phyloP scores from a whole-genome alignment of 2,329 filamentous ascomycete genomes.

The Pyricularia sp. region DNA sequence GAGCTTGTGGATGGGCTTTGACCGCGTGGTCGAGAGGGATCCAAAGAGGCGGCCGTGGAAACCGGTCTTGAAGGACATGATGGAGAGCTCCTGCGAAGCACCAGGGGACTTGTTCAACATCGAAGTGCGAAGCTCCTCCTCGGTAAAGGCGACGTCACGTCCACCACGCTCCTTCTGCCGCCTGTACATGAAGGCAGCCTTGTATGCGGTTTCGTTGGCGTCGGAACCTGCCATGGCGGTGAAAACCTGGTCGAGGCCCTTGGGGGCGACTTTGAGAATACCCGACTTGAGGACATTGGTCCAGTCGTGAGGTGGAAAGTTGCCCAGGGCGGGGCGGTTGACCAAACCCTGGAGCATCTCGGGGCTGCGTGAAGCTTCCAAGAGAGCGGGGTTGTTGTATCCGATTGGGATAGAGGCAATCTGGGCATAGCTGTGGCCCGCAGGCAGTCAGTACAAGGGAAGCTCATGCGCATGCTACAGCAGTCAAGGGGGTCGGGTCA shows the following conservation, averaged over 20 bases:
- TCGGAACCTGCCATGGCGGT: slow-evolving; percentile 82
- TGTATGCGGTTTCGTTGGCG: slow-evolving; percentile 89
- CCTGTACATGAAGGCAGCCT: slow-evolving; percentile 90
- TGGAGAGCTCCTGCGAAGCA: slow-evolving; percentile 56
- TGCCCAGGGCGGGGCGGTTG: slow-evolving; percentile 80
- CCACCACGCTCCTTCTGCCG: slow-evolving; percentile 72
- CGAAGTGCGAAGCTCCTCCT: slow-evolving; percentile 57
- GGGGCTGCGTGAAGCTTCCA: slow-evolving; percentile 55
- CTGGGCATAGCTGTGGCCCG: slow-evolving; percentile 55
- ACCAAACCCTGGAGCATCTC: slow-evolving; percentile 73
- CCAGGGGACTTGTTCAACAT: slow-evolving; percentile 77
- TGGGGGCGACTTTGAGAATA: slow-evolving; percentile 69
- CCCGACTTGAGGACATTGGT: slow-evolving; percentile 65
- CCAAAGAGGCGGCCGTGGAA: slow-evolving; percentile 85
- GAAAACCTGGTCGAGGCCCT: slow-evolving; percentile 78
- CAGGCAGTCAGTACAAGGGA: not conserved
- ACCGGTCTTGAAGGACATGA: slow-evolving; percentile 74
- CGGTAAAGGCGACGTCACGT: slow-evolving; percentile 61
- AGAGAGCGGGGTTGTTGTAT: slow-evolving; percentile 76
- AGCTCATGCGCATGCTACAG: not conserved
- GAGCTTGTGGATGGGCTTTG: slow-evolving; percentile 88
- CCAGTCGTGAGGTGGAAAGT: slow-evolving; percentile 84
- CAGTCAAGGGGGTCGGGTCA: not conserved
- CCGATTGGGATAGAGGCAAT: slow-evolving; percentile 87
- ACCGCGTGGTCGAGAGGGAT: slow-evolving; percentile 75